Base-by-base conservation (phyloP, 768 basidiomycete species). In the Exsudoporus frostii region DNA sequence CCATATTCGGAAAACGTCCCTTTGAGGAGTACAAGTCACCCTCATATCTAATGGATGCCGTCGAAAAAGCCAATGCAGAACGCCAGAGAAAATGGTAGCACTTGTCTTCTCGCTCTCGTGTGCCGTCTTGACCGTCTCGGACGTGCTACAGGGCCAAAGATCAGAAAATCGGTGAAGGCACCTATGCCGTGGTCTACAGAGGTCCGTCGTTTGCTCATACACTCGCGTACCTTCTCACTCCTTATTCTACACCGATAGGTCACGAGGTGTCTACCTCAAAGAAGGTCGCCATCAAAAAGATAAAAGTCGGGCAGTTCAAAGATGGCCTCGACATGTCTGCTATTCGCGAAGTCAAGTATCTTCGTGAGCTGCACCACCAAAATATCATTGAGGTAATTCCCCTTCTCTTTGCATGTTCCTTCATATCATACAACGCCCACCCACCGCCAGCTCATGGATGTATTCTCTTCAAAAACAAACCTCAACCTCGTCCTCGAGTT, bases 261-360 rank as follows among this genome's bases (percentile, higher is more conserved):
- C 78, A 85, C 57, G 88, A 92, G 62, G 77, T 81, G 17, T 74
- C 83, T 0, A 90, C 89, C 3, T 84, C 84, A 29, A 76, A 85
- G n/a, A 89, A 86, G 71, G 86, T 98, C 0, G 97, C 97, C 51
- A 96, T 99, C 62, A 99, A 99, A 76, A 98, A 98, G 73, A 96
- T 97, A 60, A 96, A 96, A 65, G 88, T 95, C 14, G 93, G 94
- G 5, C 90, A 90, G 62, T 94, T 96, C 78, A 96, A 95, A 69
- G 97, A 98, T 72, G 97, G 97, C 13, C 79, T 99, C 32, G 96
- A 98, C 73, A 98, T 99, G 94, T 96, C 93, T 56, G 97, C 97
- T 52, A 86, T 99, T 51, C 87, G 97, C 14, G 97, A 99, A 73
- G 95, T 99, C 64, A 98, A 97, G 71, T 98, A 94, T 68, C 76